Percentiles rank a stretch among this genome's conserved stretches.
Conservation (phyloP, 306 rosid species). For the Vigna nakashimae region DNA sequence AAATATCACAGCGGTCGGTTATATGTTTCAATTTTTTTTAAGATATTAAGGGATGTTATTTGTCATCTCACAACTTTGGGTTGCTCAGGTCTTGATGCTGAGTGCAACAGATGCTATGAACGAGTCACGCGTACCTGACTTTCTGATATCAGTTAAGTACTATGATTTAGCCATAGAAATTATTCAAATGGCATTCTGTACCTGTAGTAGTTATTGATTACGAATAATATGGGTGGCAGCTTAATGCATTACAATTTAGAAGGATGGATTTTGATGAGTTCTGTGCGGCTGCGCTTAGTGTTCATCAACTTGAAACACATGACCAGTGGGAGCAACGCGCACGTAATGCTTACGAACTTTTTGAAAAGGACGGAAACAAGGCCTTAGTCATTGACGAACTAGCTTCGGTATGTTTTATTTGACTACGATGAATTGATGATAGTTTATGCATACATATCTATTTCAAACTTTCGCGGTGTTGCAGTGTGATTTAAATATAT, state of each 20-base stretch:
- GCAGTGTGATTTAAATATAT: conserved; percentile 14
- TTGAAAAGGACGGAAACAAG: conserved; percentile 80
- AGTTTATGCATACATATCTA: conserved; percentile 15
- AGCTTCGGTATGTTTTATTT: conserved; percentile 69
- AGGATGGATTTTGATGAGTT: conserved; percentile 87
- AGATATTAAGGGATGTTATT: conserved; percentile 28
- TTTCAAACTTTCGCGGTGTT: neutral
- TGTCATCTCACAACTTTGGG: conserved; percentile 36
- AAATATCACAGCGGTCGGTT: conserved; percentile 71
- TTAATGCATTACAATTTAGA: conserved; percentile 74
- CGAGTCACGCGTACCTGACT: conserved; percentile 68
- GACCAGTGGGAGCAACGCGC: conserved; percentile 81
- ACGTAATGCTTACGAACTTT: conserved; percentile 73
- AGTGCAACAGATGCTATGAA: conserved; percentile 80
- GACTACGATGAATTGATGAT: neutral
- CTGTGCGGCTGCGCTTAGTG: conserved; percentile 75
- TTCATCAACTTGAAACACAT: conserved; percentile 73
- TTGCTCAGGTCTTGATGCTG: conserved; percentile 69
- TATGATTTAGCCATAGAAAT: neutral
- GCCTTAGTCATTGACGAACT: conserved; percentile 81
- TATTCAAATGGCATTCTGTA: conserved; percentile 4
- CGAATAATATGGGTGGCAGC: conserved; percentile 53
- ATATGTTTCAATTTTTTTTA: conserved; percentile 42
- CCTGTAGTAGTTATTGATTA: conserved; percentile 7
- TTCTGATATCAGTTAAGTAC: conserved; percentile 63